These are phyloP conservation scores for Epichloe sylvatica DNA, from an alignment of 2,329 filamentous ascomycete genomes.

Conservation along the genomic window DNA sequence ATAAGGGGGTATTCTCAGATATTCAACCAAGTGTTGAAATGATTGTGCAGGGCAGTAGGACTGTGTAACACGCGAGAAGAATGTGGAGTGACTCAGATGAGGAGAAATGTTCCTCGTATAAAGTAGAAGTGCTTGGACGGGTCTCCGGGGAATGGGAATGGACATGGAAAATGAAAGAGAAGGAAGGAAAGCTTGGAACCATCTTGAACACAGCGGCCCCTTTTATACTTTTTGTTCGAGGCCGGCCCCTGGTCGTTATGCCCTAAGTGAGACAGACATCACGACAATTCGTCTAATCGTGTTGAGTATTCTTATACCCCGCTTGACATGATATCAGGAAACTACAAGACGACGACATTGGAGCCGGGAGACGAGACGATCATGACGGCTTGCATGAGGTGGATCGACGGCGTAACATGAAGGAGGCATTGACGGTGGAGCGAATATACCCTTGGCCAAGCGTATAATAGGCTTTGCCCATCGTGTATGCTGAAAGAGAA, in stretches of 20 bases:
- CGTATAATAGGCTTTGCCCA: not conserved
- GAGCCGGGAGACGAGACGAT: constrained; percentile 17
- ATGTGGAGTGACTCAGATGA: not conserved
- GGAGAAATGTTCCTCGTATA: not conserved
- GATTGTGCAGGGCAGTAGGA: not conserved
- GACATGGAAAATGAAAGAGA: constrained; percentile 20
- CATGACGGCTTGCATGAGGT: constrained; percentile 22
- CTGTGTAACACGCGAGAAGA: not conserved
- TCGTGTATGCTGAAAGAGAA: not conserved
- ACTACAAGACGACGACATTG: constrained; percentile 17
- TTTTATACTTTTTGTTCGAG: constrained; percentile 50
- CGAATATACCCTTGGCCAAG: constrained; percentile 5
- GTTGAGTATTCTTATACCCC: constrained; percentile 24
- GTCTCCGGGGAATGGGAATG: not conserved
- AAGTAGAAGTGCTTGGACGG: not conserved
- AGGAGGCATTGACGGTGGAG: constrained; percentile 12
- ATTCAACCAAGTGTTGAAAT: not conserved
- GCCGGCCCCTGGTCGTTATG: constrained; percentile 21
- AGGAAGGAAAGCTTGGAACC: constrained; percentile 35
- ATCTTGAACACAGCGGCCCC: constrained; percentile 34
- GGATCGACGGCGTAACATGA: constrained; percentile 18
- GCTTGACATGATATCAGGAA: constrained; percentile 18
- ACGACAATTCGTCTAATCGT: constrained; percentile 30
- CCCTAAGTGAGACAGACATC: constrained; percentile 27
- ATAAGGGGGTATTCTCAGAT: not conserved